Percentiles rank a stretch among this genome's conserved stretches.
Conservation (phyloP, 2,329 filamentous ascomycete genomes). For the Macrophomina phaseolina region DNA sequence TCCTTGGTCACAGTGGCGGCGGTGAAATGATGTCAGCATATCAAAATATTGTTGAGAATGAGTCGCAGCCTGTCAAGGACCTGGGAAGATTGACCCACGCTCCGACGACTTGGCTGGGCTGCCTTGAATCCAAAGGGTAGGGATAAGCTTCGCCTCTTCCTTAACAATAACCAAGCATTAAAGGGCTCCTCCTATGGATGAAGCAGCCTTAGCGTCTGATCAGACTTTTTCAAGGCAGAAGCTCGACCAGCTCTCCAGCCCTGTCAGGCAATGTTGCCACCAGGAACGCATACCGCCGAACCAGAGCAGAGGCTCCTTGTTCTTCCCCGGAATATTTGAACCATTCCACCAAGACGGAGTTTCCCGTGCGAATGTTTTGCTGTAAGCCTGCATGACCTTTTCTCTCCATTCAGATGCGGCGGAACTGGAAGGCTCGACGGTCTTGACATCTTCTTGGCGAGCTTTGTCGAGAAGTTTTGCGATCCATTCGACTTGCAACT, state of each 20-base stretch:
- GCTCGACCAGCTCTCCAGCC: too few species aligned
- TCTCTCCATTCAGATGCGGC: constrained; percentile 32
- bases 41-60: constrained; percentile 22
- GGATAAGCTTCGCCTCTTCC: too few species aligned
- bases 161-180: too few species aligned
- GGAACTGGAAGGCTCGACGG: constrained; percentile 41
- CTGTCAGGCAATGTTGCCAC: too few species aligned
- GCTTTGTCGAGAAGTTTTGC: constrained; percentile 49
- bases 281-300: not conserved
- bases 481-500: constrained; percentile 54
- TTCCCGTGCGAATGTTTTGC: constrained; percentile 38
- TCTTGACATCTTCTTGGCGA: constrained; percentile 44
- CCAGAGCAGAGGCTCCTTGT: constrained; percentile 46
- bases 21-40: constrained; percentile 16
- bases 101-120: not conserved
- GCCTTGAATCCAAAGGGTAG: not conserved
- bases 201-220: too few species aligned
- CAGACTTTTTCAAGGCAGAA: too few species aligned
- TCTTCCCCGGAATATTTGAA: constrained; percentile 50
- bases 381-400: constrained; percentile 39
- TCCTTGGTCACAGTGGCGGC: constrained; percentile 11
- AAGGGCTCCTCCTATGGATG: too few species aligned
- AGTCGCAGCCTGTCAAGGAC: not conserved
- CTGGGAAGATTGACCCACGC: constrained; percentile 5
- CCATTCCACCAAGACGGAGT: constrained; percentile 41